phyloP scores from a whole-genome alignment of 1,284 basidiomycete genomes.

The Ustilago esculenta region DNA sequence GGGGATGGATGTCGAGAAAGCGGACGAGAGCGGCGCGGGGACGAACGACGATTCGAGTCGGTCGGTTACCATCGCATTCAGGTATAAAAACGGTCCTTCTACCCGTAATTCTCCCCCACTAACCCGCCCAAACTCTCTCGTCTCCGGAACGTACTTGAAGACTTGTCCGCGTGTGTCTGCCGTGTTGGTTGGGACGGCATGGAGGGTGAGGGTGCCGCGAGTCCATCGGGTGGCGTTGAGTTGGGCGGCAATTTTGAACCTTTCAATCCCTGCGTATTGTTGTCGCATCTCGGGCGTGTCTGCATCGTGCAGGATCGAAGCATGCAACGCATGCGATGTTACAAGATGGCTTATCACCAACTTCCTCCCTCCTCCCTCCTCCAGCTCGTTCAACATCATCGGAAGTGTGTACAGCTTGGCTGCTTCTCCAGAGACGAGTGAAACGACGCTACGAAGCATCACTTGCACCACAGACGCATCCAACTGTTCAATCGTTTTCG shows the following conservation, averaged over 20 bases:
- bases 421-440: not conserved
- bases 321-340: slow-evolving; percentile 77
- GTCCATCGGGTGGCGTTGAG: slow-evolving; percentile 81
- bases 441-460: slow-evolving; percentile 16
- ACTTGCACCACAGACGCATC: not conserved
- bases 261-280: slow-evolving; percentile 78
- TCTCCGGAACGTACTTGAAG: slow-evolving; percentile 74
- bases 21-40: slow-evolving; percentile 74
- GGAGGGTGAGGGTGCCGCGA: slow-evolving; percentile 73
- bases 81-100: slow-evolving; percentile 83
- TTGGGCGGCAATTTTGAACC: slow-evolving; percentile 84
- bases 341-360: slow-evolving; percentile 69
- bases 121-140: slow-evolving; percentile 70
- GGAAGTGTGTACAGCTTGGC: slow-evolving; percentile 2
- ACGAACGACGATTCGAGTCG: slow-evolving; percentile 83
- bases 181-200: no score
- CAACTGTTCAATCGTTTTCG: not conserved
- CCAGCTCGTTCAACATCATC: slow-evolving; percentile 16
- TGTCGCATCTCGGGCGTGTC: slow-evolving; percentile 73
- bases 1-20: slow-evolving; percentile 11
- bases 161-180: slow-evolving; percentile 61
- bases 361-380: slow-evolving; percentile 4
- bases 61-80: slow-evolving; percentile 82
- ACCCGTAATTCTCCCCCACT: slow-evolving; percentile 25
- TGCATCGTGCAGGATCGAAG: slow-evolving; percentile 76